phyloP scores from a whole-genome alignment of 1,284 basidiomycete genomes.

The Boletus smithii region DNA sequence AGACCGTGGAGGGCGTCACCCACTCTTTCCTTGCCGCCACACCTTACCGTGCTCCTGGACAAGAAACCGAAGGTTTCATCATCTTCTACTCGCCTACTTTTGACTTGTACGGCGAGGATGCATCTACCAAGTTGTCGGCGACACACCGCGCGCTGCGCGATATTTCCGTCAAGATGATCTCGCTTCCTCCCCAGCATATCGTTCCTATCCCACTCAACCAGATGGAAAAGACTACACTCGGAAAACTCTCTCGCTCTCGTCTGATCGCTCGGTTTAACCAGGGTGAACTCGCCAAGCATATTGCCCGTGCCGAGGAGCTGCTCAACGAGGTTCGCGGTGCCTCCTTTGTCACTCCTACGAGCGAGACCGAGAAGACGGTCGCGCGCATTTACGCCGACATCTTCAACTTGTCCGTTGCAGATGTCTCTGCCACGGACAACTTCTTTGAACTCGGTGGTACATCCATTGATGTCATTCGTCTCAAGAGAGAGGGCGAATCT shows the following conservation, averaged over 20 bases:
- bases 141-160: conserved; percentile 23
- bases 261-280: conserved; percentile 22
- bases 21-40: conserved; percentile 34
- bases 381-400: too few relatives aligned
- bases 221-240: conserved; percentile 30
- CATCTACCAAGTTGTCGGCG: conserved; percentile 13
- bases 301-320: too few relatives aligned
- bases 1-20: conserved; percentile 35
- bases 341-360: conserved; percentile 19
- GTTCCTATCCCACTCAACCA: conserved; percentile 22
- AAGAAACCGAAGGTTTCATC: conserved; percentile 26
- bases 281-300: conserved; percentile 21
- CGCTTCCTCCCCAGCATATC: conserved; percentile 24
- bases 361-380: conserved; percentile 17
- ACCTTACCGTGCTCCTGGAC: conserved; percentile 27
- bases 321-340: conserved; percentile 19
- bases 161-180: conserved; percentile 26
- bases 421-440: conserved; percentile 27
- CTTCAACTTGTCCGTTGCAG: too few relatives aligned
- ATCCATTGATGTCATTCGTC: conserved; percentile 28
- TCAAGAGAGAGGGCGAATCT: conserved; percentile 34
- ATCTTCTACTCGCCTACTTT: conserved; percentile 28
- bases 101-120: conserved; percentile 17
- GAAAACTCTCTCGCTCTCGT: conserved; percentile 24
- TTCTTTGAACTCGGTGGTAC: conserved; percentile 31